phyloP scores from a whole-genome alignment of 208 protist species.

The Acanthamoeba culbertsoni region DNA sequence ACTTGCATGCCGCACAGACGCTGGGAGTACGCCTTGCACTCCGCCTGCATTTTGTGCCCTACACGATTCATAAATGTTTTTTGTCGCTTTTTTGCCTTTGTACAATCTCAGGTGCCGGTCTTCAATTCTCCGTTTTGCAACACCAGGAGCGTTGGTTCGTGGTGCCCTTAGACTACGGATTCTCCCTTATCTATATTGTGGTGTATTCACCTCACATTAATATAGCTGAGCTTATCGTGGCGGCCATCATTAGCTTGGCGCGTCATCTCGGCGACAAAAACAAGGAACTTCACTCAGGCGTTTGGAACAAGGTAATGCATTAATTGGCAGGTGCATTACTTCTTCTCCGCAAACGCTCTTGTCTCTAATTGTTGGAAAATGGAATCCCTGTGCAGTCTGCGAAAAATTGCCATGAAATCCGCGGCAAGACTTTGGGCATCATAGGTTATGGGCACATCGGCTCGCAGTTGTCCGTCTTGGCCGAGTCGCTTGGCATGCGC shows the following conservation, averaged over 20 bases:
- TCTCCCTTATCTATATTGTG: background rate
- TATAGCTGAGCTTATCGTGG: slow-evolving; percentile 89
- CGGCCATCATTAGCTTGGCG: slow-evolving; percentile 89
- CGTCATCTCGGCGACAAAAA: slow-evolving; percentile 89
- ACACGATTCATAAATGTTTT: too few relatives aligned
- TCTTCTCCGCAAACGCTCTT: background rate
- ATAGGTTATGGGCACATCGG: slow-evolving; percentile 94
- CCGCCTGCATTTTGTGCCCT: too few relatives aligned
- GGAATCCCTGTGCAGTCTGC: slow-evolving; percentile 33
- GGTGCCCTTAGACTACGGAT: background rate
- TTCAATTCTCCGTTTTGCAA: slow-evolving; percentile 96
- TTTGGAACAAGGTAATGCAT: slow-evolving; percentile 89
- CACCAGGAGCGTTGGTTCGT: slow-evolving; percentile 88
- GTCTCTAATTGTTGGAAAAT: background rate
- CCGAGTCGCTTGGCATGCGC: slow-evolving; percentile 91
- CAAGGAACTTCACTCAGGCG: slow-evolving; percentile 87
- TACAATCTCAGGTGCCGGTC: slow-evolving; percentile 84
- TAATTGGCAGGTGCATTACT: background rate
- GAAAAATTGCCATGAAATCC: slow-evolving; percentile 67
- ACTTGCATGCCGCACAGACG: slow-evolving; percentile 85
- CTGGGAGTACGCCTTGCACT: slow-evolving; percentile 78
- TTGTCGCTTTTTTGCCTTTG: background rate
- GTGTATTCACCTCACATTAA: background rate
- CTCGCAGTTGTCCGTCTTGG: slow-evolving; percentile 90
- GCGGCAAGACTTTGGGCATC: slow-evolving; percentile 81